A percentile compares a stretch with the other conserved stretches of the same genome.
phyloP scores from a whole-genome alignment of 2,329 filamentous ascomycete genomes.

The Blastomyces emzantsi region DNA sequence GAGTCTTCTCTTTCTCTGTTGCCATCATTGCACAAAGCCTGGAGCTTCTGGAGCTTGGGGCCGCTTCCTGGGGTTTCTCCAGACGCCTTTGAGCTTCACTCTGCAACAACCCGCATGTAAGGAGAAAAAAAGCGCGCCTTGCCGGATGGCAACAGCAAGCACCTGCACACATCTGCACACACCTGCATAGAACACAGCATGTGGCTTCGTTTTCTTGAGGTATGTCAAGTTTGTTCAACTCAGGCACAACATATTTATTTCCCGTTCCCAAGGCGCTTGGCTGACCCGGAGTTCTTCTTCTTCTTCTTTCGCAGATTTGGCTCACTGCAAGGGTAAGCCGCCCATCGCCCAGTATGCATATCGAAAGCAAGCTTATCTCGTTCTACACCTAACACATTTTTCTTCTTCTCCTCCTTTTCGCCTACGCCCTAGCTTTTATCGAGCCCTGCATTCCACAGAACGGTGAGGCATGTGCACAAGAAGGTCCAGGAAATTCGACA shows the following conservation, averaged over 20 bases:
- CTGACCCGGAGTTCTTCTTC: constrained; percentile 7
- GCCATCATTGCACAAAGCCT: not conserved
- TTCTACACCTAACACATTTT: constrained; percentile 6
- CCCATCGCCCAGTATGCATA: not conserved
- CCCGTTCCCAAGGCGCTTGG: constrained; percentile 10
- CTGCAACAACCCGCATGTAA: not conserved
- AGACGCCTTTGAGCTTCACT: not conserved
- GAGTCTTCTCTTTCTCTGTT: not conserved
- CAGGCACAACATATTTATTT: not conserved
- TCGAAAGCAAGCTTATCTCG: not conserved
- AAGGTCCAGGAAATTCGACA: constrained; percentile 34
- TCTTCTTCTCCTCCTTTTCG: not conserved
- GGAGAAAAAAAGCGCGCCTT: constrained; percentile 13
- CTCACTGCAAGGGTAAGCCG: constrained; percentile 30
- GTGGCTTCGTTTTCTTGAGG: constrained; percentile 29
- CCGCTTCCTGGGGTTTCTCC: not conserved
- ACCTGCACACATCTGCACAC: not conserved
- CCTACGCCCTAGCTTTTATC: constrained; percentile 29
- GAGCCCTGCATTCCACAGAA: constrained; percentile 37
- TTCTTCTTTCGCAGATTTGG: constrained; percentile 25
- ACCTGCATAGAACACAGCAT: constrained; percentile 9
- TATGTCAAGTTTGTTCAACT: constrained; percentile 19
- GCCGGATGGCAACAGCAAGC: not conserved
- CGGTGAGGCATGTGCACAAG: constrained; percentile 37
- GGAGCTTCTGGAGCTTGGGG: not conserved